Percentiles rank a stretch among this genome's conserved stretches.
phyloP scores from a whole-genome alignment of 2,329 filamentous ascomycete genomes.

The Diaporthe sp. region DNA sequence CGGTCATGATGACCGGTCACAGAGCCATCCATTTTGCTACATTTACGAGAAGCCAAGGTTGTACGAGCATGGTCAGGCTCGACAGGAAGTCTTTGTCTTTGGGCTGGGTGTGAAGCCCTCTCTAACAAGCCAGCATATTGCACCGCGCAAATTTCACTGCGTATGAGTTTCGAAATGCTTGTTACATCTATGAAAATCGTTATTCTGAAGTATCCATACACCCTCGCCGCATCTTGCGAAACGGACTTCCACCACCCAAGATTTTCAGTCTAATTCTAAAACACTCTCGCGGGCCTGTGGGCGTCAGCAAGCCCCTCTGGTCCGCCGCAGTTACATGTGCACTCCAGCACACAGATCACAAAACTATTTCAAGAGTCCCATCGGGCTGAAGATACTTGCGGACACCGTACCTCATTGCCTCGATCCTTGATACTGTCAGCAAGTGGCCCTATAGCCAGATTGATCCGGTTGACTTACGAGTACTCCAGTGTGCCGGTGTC shows the following conservation, averaged over 20 bases:
- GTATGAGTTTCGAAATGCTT: background rate
- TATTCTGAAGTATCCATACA: background rate
- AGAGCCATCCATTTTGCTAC: too few relatives aligned
- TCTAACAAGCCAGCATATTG: background rate
- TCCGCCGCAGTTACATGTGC: slow-evolving; percentile 27
- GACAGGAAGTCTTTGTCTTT: background rate
- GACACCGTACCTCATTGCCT: slow-evolving; percentile 52
- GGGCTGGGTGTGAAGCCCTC: background rate
- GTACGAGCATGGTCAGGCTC: background rate
- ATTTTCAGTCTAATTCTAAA: background rate
- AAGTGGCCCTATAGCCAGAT: background rate
- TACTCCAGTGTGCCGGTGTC: slow-evolving; percentile 52
- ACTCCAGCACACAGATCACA: slow-evolving; percentile 41
- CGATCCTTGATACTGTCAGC: slow-evolving; percentile 48
- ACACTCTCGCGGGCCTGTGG: background rate
- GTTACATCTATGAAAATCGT: background rate
- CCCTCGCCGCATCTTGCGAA: background rate
- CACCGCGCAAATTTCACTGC: background rate
- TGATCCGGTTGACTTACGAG: slow-evolving; percentile 46
- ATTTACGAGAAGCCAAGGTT: too few relatives aligned
- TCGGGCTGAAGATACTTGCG: slow-evolving; percentile 48
- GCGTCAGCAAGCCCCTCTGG: background rate
- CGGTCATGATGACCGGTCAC: too few relatives aligned
- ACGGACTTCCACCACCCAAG: background rate
- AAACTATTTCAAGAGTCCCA: slow-evolving; percentile 50